Evolutionary conservation across 169 alveolate genomes (phyloP), one percentile per base, ranked within the genome.

Genomic region (Cryptosporidium viatorum): DNA sequence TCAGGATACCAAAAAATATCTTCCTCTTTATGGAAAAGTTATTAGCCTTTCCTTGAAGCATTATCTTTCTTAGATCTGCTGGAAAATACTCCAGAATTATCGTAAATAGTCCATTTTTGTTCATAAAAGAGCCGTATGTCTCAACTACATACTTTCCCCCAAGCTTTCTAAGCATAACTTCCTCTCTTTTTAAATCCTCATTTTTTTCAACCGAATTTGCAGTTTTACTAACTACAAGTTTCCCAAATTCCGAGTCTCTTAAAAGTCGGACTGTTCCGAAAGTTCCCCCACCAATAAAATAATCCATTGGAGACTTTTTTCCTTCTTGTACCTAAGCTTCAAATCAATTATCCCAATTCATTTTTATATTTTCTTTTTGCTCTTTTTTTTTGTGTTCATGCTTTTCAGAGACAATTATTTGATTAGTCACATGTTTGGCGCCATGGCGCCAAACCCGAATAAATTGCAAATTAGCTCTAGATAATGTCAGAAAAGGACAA

Each of bases 1-100:
- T 60, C 10, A 80, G 16, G 5, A 80, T 62, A 7, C 51, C 75
- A 43, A 41, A 80, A 0, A 80, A 12, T 7, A 80, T 59, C 51
- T 43, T 80, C 10, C 14, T 80, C 12, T n/a, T 67, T 6, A 67
- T 9, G 51, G 6, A 26, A 33, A 67, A 67, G 73, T 21, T 21
- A 67, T 4, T 9, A n/a, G 4, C 48, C 33, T 33, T 51, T 21
- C 50, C 71, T 33, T 65, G 48, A 55, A 55, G 37, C 6, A 73
- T 73, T n/a, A 73, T 23, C 26, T 10, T 31, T 73, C 86, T 73
- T 21, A 73, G 58, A 55, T 73, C 86, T 33, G 58, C 21, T 33
- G 86, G 86, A 12, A 58, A 31, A 31, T 73, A 73, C 16, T 73
- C 86, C 60, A 73, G 18, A 4, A 73, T 58, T 51, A 73, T 33